These are phyloP conservation scores for Sarcodon aspratus DNA, from an alignment of 768 basidiomycete species.

Conservation along the genomic window DNA sequence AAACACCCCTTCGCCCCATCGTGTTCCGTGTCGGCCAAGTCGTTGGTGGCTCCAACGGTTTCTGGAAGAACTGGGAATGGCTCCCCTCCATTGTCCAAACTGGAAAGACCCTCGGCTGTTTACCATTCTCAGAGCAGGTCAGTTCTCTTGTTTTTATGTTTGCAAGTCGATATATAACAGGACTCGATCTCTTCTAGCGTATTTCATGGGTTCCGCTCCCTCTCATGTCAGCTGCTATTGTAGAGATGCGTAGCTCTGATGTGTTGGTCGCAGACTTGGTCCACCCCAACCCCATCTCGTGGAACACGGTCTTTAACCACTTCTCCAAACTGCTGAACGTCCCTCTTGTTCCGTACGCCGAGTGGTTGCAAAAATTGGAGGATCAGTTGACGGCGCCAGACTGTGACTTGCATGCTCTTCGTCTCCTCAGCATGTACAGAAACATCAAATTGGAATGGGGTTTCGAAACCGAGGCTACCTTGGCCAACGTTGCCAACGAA, in stretches of 20 bases:
- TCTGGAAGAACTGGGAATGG: conserved; percentile 34
- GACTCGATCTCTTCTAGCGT: not conserved
- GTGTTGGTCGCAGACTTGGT: conserved; percentile 9
- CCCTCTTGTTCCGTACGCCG: conserved; percentile 5
- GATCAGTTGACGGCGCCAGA: conserved; percentile 6
- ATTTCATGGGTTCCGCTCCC: conserved; percentile 22
- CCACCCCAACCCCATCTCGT: conserved; percentile 6
- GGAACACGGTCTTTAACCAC: conserved; percentile 4
- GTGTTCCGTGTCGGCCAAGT: conserved; percentile 34
- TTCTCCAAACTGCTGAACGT: conserved; percentile 3
- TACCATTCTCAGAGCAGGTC: conserved; percentile 22
- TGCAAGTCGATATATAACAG: not conserved
- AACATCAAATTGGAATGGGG: not conserved
- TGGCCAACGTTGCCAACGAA: not conserved
- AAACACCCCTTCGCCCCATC: conserved; percentile 17
- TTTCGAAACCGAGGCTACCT: not conserved
- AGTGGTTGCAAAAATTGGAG: not conserved
- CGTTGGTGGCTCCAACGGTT: conserved; percentile 25
- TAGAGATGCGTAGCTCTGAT: conserved; percentile 14
- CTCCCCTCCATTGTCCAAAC: conserved; percentile 27
- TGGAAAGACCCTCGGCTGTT: conserved; percentile 14
- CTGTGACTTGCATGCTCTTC: conserved; percentile 5
- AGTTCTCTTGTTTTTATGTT: conserved; percentile 16
- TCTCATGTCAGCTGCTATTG: conserved; percentile 15
- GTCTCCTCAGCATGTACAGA: conserved; percentile 4